These are phyloP conservation scores for Backusella sp. DNA, from an alignment of 192 early-diverging fungal genomes.

Conservation along the genomic window DNA sequence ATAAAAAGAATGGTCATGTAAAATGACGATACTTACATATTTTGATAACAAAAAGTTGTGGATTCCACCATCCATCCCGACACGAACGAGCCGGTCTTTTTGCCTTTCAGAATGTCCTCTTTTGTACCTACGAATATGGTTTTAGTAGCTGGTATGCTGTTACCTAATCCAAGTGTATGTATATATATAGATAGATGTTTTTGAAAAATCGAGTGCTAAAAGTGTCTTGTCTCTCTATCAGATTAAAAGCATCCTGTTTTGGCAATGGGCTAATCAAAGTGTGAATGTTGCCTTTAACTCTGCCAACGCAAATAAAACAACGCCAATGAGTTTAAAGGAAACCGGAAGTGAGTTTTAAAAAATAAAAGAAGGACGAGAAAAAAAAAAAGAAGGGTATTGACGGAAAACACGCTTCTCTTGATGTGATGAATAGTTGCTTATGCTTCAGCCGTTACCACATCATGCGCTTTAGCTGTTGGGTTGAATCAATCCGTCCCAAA, in stretches of 20 bases:
- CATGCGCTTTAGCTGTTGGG: constrained; percentile 73
- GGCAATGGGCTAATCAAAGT: constrained; percentile 82
- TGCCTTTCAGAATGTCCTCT: constrained; percentile 83
- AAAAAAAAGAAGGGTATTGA: background rate
- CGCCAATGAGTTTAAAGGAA: constrained; percentile 68
- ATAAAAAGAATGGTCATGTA: background rate
- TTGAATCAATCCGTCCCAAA: constrained; percentile 64
- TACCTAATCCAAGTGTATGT: constrained; percentile 73
- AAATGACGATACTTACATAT: background rate
- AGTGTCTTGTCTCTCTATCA: constrained; percentile 1
- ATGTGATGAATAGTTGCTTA: constrained; percentile 60
- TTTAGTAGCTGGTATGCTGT: constrained; percentile 81
- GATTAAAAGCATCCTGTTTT: constrained; percentile 62
- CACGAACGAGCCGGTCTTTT: constrained; percentile 72
- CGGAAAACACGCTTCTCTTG: background rate
- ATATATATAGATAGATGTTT: background rate
- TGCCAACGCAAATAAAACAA: constrained; percentile 82
- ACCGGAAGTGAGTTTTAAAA: constrained; percentile 55
- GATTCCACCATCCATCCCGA: constrained; percentile 82
- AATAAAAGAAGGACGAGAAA: too few relatives aligned
- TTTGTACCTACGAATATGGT: constrained; percentile 84
- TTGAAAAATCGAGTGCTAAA: background rate
- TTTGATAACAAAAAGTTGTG: constrained; percentile 42
- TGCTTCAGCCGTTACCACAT: constrained; percentile 70
- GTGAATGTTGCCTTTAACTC: constrained; percentile 88